Evolutionary conservation across 176 grass and related monocot genomes (phyloP).

Genomic region (Panicum miliaceum): DNA sequence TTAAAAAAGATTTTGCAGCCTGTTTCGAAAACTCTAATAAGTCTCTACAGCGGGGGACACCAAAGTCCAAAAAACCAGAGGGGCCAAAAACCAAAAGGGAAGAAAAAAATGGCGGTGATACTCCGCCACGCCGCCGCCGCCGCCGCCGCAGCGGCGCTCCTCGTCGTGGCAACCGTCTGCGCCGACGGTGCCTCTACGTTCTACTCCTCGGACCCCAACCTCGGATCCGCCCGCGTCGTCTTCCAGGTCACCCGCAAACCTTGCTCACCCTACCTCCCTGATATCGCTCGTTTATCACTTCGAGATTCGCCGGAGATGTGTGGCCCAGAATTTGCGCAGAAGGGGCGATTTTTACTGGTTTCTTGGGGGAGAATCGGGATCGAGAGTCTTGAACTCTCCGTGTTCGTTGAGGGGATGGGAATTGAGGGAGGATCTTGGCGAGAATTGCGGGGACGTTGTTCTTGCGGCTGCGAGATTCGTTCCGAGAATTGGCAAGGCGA

Average conservation of each 20-base stretch:
- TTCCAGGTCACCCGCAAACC: slow-evolving; percentile 69
- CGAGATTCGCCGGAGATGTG: slow-evolving; percentile 7
- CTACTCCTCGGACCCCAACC: slow-evolving; percentile 60
- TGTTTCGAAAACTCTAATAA: too few relatives aligned
- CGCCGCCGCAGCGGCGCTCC: slow-evolving; percentile 13
- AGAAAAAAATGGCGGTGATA: slow-evolving; percentile 22
- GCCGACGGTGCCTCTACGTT: slow-evolving; percentile 39
- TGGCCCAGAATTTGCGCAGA: not conserved
- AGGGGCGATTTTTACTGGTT: not conserved
- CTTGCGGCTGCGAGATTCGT: not conserved
- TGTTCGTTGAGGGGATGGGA: not conserved
- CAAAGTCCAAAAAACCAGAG: too few relatives aligned
- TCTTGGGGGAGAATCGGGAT: not conserved
- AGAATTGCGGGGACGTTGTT: not conserved
- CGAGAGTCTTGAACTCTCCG: not conserved
- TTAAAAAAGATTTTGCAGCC: too few relatives aligned
- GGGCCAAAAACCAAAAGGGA: not conserved
- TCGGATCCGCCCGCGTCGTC: slow-evolving; percentile 86
- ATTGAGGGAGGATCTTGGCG: slow-evolving; percentile 21
- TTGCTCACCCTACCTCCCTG: not conserved
- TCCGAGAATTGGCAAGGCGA: not conserved
- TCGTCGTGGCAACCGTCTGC: slow-evolving; percentile 33
- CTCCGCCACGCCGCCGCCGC: slow-evolving; percentile 22
- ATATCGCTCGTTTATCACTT: not conserved
- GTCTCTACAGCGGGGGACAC: too few relatives aligned